Evolutionary conservation across 768 basidiomycete genomes (phyloP), one percentile per base, ranked within the genome.

Genomic region (Russula sp.): DNA sequence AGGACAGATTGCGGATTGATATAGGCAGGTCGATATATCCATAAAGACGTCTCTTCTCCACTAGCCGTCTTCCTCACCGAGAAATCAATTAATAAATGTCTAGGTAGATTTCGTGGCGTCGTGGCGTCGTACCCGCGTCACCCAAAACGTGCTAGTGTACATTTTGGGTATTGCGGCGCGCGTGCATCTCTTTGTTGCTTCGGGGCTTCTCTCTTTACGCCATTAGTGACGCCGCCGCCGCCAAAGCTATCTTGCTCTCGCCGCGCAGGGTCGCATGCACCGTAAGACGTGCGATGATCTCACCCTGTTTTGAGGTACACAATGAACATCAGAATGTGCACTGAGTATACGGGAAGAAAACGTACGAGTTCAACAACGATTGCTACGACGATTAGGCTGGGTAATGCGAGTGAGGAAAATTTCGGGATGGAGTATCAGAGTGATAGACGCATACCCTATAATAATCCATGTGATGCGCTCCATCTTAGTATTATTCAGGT

Each of bases 401-500:
- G 46, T 67, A 48, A 44, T 40, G 53, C 20, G 9, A 50, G 52
- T 14, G 20, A 69, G 70, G 53, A 60, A 65, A 60, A 62, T 66
- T 30, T 57, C 62, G 53, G 49, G 8, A 51, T 11, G 70, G 56
- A n/a, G n/a, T n/a, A n/a, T n/a, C n/a, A n/a, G n/a, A 26, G 66
- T 68, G n/a, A 74, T 65, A 42, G 66, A 66, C 13, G 64, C 69
- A 44, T 69, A 82, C 84, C 84, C 86, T 69, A 88, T 88, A 52
- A 88, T 80, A 66, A 87, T 84, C 85, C 85, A 85, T 3, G 94
- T 97, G 71, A 96, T 94, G 28, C 92, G 82, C 63, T 90, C 88
- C 89, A 94, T 95, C 13, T 90, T 91, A 54, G 81, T 84, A 66
- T 90, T 89, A 71, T 96, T 96, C 58, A 97, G 75, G 71, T 96